A percentile compares a stretch with the other conserved stretches of the same genome.
These are phyloP conservation scores for Boletus bicolor DNA, from an alignment of 768 basidiomycete species.

Conservation along the genomic window DNA sequence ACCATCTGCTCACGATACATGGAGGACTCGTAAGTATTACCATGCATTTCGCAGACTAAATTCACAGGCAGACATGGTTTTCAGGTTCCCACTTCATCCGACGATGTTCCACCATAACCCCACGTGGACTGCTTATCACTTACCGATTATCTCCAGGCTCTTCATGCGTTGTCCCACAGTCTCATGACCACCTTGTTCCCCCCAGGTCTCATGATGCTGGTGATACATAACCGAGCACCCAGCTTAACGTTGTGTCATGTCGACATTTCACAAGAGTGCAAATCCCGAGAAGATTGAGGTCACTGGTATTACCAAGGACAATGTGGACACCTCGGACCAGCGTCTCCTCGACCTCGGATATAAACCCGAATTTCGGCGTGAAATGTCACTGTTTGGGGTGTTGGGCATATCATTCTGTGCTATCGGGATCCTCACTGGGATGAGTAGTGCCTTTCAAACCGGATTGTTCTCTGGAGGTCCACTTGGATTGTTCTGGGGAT, in stretches of 20 bases:
- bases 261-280: neutral
- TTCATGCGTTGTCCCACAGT: constrained; percentile 8
- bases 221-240: neutral
- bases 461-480: constrained; percentile 58
- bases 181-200: constrained; percentile 6
- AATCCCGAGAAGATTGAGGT: constrained; percentile 15
- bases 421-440: constrained; percentile 58
- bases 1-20: constrained; percentile 26
- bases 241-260: constrained; percentile 1
- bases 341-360: constrained; percentile 52
- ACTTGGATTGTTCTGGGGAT: constrained; percentile 58
- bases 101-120: neutral
- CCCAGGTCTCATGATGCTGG: neutral
- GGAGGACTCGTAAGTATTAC: neutral
- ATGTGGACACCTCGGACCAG: constrained; percentile 31
- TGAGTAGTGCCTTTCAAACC: constrained; percentile 59
- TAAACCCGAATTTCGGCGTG: constrained; percentile 52
- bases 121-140: constrained; percentile 5
- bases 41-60: neutral
- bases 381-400: constrained; percentile 59
- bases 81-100: neutral
- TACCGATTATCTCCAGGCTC: neutral
- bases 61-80: neutral
- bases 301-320: neutral
- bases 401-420: constrained; percentile 59